Evolutionary conservation across 805 yeast genomes (phyloP).

Genomic region (Babjeviella inositovora): DNA sequence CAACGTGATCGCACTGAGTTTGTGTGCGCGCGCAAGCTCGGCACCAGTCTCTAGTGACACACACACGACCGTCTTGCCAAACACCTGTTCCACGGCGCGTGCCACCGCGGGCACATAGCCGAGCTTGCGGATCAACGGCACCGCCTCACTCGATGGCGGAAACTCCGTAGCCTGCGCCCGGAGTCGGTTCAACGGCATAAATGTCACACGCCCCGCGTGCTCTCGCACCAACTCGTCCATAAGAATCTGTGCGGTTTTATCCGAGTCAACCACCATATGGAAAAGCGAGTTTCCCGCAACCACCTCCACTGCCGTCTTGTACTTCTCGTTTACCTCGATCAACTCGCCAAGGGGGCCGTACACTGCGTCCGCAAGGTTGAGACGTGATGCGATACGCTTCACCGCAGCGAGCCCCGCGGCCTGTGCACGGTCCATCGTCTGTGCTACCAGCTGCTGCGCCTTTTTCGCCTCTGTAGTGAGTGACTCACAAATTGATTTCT

Average conservation of each 20-base stretch:
- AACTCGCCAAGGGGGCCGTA: constrained; percentile 81
- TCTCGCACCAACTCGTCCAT: constrained; percentile 63
- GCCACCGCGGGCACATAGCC: constrained; percentile 39
- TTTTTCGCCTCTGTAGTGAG: constrained; percentile 33
- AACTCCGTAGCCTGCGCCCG: constrained; percentile 21
- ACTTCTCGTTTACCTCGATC: constrained; percentile 66
- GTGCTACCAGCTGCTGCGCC: constrained; percentile 46
- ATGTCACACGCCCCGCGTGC: constrained; percentile 74
- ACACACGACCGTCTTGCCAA: constrained; percentile 70
- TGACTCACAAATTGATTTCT: constrained; percentile 38
- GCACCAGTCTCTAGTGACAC: constrained; percentile 52
- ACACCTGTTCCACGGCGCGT: constrained; percentile 63
- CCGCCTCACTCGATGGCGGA: constrained; percentile 47
- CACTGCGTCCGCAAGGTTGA: constrained; percentile 46
- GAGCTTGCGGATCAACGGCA: constrained; percentile 68
- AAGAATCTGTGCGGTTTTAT: constrained; percentile 63
- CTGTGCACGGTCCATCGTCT: constrained; percentile 62
- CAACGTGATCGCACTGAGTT: constrained; percentile 66
- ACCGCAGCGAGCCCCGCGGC: constrained; percentile 59
- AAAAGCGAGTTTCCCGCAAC: constrained; percentile 79
- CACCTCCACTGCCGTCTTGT: constrained; percentile 75
- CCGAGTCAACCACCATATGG: constrained; percentile 80
- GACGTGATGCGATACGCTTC: constrained; percentile 36
- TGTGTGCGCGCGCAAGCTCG: constrained; percentile 41
- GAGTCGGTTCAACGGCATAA: constrained; percentile 75